phyloP scores from a whole-genome alignment of 257 asterid species.

The Leptodermis oblonga region DNA sequence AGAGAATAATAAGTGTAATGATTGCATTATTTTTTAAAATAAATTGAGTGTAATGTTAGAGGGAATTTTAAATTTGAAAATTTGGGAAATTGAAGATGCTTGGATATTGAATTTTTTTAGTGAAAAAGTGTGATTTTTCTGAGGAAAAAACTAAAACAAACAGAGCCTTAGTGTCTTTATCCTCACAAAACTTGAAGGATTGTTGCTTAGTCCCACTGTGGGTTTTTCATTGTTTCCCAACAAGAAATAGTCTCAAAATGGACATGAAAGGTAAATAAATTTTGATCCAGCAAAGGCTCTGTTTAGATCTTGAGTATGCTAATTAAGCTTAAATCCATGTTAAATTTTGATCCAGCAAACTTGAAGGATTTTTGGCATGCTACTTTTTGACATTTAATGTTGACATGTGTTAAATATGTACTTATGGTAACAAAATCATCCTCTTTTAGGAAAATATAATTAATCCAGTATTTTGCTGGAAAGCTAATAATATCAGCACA shows the following conservation, averaged over 20 bases:
- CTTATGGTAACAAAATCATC: neutral
- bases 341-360: neutral
- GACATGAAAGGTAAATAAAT: neutral
- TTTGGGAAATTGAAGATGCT: no score
- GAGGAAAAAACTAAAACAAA: no score
- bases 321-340: neutral
- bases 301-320: neutral
- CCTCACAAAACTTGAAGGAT: neutral
- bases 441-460: neutral
- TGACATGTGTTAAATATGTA: neutral
- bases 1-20: no score
- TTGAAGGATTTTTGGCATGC: neutral
- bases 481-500: slow-evolving; percentile 1
- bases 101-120: no score
- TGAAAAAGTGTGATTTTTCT: no score
- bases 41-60: no score
- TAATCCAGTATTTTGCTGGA: neutral
- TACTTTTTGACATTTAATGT: slow-evolving; percentile 4
- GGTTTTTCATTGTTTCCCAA: neutral
- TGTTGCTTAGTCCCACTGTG: neutral
- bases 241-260: neutral
- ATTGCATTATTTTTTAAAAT: no score
- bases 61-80: no score
- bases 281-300: neutral
- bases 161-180: no score